Evolutionary conservation across 768 basidiomycete genomes (phyloP), one percentile per base, ranked within the genome.

Genomic region (Naematelia aurantialba): DNA sequence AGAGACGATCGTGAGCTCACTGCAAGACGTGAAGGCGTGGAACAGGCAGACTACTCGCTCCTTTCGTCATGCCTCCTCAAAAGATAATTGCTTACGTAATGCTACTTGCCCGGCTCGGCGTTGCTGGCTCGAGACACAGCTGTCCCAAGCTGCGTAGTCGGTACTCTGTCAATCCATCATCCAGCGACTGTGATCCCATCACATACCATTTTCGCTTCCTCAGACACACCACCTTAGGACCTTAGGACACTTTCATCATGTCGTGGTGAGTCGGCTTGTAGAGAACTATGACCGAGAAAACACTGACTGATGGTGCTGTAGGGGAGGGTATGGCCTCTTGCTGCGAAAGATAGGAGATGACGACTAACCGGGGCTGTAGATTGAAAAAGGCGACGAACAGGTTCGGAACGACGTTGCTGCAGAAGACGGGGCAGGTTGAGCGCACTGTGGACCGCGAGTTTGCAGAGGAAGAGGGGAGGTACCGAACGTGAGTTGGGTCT

Each of bases 341-440:
- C 27, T 52, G 4, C 58, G 44, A 17, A 22, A 11, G 19, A n/a
- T n/a, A 8, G 34, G 34, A 39, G 8, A 39, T 39, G 8, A 8
- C 8, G 17, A 39, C 34, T 39, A 17, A 39, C 34, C 8, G 34
- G 19, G 29, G 5, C 5, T 54, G 17, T 57, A 71, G 92, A 64
- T 87, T 96, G 81, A 94, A 94, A 82, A 96, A 96, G 81, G 86
- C 89, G 3, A 82, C 94, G 52, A 91, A 89, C 78, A 83, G 93
- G 65, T 88, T 89, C 25, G 90, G 91, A 52, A 97, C 93, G 13
- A 92, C 89, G 66, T 86, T 98, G 69, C 83, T 94, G 76, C 93
- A 97, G 82, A 97, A 97, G 85, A 94, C 93, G 1, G 94, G 94
- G 56, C 93, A 97, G 79, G 91, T 98, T 60, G 94, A 98, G 75